Base-by-base conservation (phyloP, 257 asterid species). In the Avicennia marina region DNA sequence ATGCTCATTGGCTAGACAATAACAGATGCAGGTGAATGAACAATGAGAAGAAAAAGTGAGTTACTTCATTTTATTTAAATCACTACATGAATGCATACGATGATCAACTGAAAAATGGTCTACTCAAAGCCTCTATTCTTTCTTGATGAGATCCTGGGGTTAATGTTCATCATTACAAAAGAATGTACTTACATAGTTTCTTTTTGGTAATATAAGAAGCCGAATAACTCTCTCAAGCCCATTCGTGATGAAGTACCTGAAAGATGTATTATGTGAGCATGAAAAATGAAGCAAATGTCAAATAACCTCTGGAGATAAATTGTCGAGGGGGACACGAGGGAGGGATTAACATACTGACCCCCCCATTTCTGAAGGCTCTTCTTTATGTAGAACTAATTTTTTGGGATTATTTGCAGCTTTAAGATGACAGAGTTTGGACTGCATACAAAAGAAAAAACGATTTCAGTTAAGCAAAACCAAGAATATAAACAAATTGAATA, bases 341-440 rank as follows among this genome's bases (percentile, higher is more conserved):
- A 32, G 21, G 18, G 58, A 52, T 36, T 10, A 38, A 53, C 56
- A 39, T 18, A 79, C 94, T 79, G 47, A 91, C 98, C 95, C 98
- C 70, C 98, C 98, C 97, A 89, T 89, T 86, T 93, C 98, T 36
- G 96, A 83, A 66, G 90, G 82, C 74, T 88, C 98, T 78, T 93
- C 98, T 69, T 82, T 84, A 73, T 6, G 60, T 41, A 41, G 58
- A 64, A 77, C 80, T 64, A 93, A 62, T 36, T 77, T 77, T 63
- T 69, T 72, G 60, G 88, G 72, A 74, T 55, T 59, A 66, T 74
- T 65, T 61, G 82, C 86, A 15, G 44, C 77, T 69, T 67, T 84
- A 53, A 93, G 81, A 63, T 80, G 79, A 64, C 98, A 93, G 53
- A 60, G 79, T 65, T 83, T 93, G 54, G 98, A 93, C 98, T 93